phyloP scores from a whole-genome alignment of 371 early-diverging fungal genomes.

The Blastocladiella emersonii region DNA sequence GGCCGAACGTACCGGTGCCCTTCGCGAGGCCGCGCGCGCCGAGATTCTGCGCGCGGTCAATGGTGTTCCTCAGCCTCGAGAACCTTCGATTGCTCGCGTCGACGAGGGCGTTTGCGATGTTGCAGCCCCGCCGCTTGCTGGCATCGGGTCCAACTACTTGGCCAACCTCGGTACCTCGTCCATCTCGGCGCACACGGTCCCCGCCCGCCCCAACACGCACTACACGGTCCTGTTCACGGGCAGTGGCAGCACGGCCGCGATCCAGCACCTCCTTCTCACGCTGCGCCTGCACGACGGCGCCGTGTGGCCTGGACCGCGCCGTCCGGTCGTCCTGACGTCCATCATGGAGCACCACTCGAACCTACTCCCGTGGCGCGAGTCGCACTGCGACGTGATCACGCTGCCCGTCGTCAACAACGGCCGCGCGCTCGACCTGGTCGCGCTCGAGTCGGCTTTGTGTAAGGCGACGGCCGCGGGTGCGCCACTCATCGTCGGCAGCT shows the following conservation, averaged over 20 bases:
- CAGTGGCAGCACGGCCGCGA: no score
- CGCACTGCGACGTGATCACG: neutral
- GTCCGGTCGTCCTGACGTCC: neutral
- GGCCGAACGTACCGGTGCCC: neutral
- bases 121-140: conserved; percentile 6
- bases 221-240: no score
- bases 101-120: conserved; percentile 8
- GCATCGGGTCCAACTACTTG: conserved; percentile 7
- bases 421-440: neutral
- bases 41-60: neutral
- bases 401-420: neutral
- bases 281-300: no score
- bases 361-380: neutral
- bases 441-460: neutral
- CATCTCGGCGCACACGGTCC: neutral
- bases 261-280: no score
- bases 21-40: neutral
- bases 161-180: conserved; percentile 2
- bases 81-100: neutral
- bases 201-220: neutral
- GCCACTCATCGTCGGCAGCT: conserved; percentile 6
- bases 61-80: no score
- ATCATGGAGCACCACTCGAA: neutral
- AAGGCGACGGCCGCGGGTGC: neutral
- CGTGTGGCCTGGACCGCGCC: no score